These are phyloP conservation scores for Candida berthetii DNA, from an alignment of 805 yeast genomes.

Conservation along the genomic window DNA sequence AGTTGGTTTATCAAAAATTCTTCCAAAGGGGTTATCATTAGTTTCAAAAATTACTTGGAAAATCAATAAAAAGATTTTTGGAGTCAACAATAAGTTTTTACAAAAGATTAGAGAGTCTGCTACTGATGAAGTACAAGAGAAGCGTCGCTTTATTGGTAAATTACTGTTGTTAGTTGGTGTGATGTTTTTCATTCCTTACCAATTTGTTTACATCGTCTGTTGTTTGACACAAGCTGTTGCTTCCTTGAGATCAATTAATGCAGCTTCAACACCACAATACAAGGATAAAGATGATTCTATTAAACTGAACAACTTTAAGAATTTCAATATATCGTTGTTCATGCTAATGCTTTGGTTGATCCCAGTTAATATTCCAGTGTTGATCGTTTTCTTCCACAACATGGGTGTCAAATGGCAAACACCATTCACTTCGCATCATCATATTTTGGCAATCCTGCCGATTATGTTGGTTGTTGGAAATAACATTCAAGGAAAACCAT, in stretches of 20 bases:
- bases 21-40: neutral
- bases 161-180: slow-evolving; percentile 36
- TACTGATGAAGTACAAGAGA: neutral
- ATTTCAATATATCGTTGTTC: slow-evolving; percentile 58
- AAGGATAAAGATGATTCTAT: slow-evolving; percentile 11
- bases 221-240: slow-evolving; percentile 52
- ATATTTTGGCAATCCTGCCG: slow-evolving; percentile 71
- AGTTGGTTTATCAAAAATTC: neutral
- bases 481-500: slow-evolving; percentile 40
- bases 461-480: slow-evolving; percentile 53
- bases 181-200: slow-evolving; percentile 70
- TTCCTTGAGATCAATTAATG: slow-evolving; percentile 27
- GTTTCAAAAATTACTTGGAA: neutral
- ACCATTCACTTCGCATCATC: slow-evolving; percentile 84
- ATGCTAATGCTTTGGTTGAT: slow-evolving; percentile 71
- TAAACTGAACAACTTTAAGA: slow-evolving; percentile 30
- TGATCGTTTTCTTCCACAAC: slow-evolving; percentile 79
- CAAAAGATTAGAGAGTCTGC: neutral
- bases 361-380: slow-evolving; percentile 72
- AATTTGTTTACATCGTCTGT: slow-evolving; percentile 63
- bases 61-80: neutral
- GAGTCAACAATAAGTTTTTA: neutral
- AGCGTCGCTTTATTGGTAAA: slow-evolving; percentile 10
- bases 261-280: slow-evolving; percentile 7
- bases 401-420: slow-evolving; percentile 73